Base-by-base conservation (phyloP, 805 yeast genomes). In the Zygotorulaspora florentina region DNA sequence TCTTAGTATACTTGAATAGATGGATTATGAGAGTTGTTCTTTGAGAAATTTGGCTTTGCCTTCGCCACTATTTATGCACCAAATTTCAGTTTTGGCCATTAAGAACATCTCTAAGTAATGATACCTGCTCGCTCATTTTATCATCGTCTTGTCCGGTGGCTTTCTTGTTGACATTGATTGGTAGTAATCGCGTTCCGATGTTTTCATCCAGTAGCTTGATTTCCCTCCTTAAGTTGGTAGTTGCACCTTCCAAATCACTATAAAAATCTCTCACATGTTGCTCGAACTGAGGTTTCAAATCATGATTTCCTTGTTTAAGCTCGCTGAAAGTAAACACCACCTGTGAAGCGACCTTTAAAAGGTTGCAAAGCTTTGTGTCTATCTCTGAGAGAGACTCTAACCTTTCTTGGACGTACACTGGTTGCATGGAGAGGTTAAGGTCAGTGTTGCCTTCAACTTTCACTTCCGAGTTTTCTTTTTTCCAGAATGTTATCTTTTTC, bases 121-220 rank as follows among this genome's bases (percentile, higher is more conserved):
- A 39, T 16, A 57, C 42, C 38, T 63, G 67, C 35, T 62, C 67
- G 16, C 45, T 39, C 46, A 64, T 38, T 43, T 63, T 63, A 35
- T 59, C 66, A 31, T 61, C 61, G 44, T 63, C 67, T 43, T 63
- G 67, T 7, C 65, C 67, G 1, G 55, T 41, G 12, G 66, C 65
- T 39, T 58, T 59, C 52, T 64, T 64, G 42, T 55, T 60, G 10
- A 61, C 61, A 33, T 52, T 57, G 9, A 63, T 59, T 8, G 68
- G 68, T 16, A 64, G 50, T 28, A 64, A 39, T 27, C 64, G 47
- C 2, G 59, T 56, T 10, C 68, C 68, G 18, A 56, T 50, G 35
- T 59, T 61, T 9, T 60, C 66, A 33, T 64, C 64, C 26, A 63
- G 46, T 13, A 59, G 43, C 40, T 53, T 53, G 23, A 64, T 57